Evolutionary conservation across 192 early-diverging fungal species (phyloP), one percentile per base, ranked within the genome.

Genomic region (Linderina pennispora): DNA sequence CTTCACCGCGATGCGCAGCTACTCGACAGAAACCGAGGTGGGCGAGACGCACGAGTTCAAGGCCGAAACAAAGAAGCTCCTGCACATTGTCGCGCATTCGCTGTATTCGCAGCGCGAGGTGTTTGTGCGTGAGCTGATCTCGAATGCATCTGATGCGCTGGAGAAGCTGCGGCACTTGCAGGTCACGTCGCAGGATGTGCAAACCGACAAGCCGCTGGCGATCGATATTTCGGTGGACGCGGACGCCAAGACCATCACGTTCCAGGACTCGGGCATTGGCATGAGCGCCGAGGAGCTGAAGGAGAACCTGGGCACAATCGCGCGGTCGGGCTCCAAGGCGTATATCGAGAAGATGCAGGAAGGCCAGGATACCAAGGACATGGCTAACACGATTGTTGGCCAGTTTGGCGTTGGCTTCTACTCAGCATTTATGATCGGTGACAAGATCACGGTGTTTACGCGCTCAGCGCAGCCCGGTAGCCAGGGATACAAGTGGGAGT

Each of bases 321-420:
- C 97, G 23, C 95, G 95, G 65, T 97, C 93, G 3, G 97, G 97
- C 7, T 98, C 97, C 1, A 75, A 87, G 47, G 78, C 83, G 14
- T 57, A 93, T 41, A 88, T 93, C 40, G 80, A 87, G 24, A 82
- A 92, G 50, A 78, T 67, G 53, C 55, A 62, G 39, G 51, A 79
- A 14, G 58, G 48, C 23, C 48, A 45, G 8, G 57, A 64, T 18
- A 59, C 65, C 23, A 58, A 53, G 54, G 78, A 80, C 61, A 70
- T 76, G 28, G 84, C 82, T 25, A 77, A 78, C 64, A 78, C 80
- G 21, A 75, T 96, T 48, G 95, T 96, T 48, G 97, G 97, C 34
- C 92, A 99, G 74, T 99, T 99, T 70, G 97, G 97, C 82, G 94
- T 98, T 21, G 94, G 97, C 23, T 99, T 99, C 75, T 99, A 99